Base-by-base conservation (phyloP, 768 basidiomycete species). In the Pleurotus cornucopiae region DNA sequence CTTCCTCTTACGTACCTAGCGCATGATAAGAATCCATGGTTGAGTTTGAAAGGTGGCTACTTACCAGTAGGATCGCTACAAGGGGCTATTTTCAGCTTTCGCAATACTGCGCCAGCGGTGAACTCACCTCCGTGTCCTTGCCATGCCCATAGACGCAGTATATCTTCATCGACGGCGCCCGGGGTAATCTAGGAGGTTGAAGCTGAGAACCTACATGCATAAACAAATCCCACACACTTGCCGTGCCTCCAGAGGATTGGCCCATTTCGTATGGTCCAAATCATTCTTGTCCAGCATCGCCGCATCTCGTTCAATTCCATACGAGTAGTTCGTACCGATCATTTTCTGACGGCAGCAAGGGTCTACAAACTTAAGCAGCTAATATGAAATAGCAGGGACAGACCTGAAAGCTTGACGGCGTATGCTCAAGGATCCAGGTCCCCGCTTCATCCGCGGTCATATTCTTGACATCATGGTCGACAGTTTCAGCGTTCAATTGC, bases 121-220 rank as follows among this genome's bases (percentile, higher is more conserved):
- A 52, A 55, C 79, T 60, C 39, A 85, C 90, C 80, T 97, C 94
- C 0, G 94, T 99, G 63, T 94, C 90, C 66, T 98, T 98, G 16
- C 96, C 96, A 61, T 92, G 88, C 0, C 96, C 96, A 72, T 98
- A 98, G 2, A 94, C 82, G 60, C 95, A 98, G 68, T 86, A 90
- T 25, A 96, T 86, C 65, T 88, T 91, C 86, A 97, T 89, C 4
- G 87, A 89, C 1, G 96, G 94, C 0, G 97, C 97, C 46, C 84
- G 71, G 1, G 96, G 96, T 14, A 99, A 74, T 61, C 91, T 91
- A 46, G 18, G 16, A 5, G 54, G 6, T 44, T 47, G 38, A n/a
- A 56, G 30, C 20, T 37, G 30, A 2, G 21, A 39, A 49, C 37
- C 44, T 43, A 16, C 23, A 20, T 0, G 3, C 44, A 48, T 9